A percentile compares a stretch with the other conserved stretches of the same genome.
These are phyloP conservation scores for Ganoderma lucidum DNA, from an alignment of 1,284 basidiomycete species.

Conservation along the genomic window DNA sequence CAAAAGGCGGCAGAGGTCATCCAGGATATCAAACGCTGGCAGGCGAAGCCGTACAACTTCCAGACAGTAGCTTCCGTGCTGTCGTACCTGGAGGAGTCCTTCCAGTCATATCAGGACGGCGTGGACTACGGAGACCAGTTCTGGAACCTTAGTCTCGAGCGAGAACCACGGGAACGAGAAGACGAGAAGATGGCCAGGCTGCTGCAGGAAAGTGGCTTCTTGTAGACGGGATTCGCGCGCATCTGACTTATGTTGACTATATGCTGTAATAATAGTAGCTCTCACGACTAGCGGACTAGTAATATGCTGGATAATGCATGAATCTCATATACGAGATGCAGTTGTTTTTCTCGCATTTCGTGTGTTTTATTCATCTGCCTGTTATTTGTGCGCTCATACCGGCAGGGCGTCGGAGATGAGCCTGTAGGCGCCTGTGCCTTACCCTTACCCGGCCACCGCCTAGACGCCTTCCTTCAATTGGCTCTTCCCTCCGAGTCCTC, in stretches of 20 bases:
- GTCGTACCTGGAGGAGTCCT: constrained; percentile 80
- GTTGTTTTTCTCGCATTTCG: neutral
- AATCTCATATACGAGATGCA: neutral
- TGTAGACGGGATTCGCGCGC: constrained; percentile 49
- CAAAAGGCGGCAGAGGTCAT: constrained; percentile 95
- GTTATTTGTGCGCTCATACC: neutral
- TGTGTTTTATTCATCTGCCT: neutral
- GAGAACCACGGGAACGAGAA: constrained; percentile 94
- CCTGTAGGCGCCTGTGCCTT: neutral
- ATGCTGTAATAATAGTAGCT: constrained; percentile 24
- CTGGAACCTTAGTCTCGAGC: constrained; percentile 85
- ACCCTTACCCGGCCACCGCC: neutral
- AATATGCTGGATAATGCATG: constrained; percentile 14
- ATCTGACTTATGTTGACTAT: constrained; percentile 18
- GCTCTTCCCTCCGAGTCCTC: too few species aligned
- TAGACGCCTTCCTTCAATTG: too few species aligned
- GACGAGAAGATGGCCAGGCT: constrained; percentile 93
- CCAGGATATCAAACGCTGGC: constrained; percentile 96
- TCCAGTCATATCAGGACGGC: constrained; percentile 73
- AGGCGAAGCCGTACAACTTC: constrained; percentile 91
- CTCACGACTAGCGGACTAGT: constrained; percentile 21
- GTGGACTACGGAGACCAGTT: constrained; percentile 60
- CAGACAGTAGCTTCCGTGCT: constrained; percentile 73
- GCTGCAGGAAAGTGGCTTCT: constrained; percentile 89
- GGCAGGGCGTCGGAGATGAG: neutral